Percentiles rank a stretch among this genome's conserved stretches.
phyloP scores from a whole-genome alignment of 805 yeast genomes.

The Jamesozyma rosinii region DNA sequence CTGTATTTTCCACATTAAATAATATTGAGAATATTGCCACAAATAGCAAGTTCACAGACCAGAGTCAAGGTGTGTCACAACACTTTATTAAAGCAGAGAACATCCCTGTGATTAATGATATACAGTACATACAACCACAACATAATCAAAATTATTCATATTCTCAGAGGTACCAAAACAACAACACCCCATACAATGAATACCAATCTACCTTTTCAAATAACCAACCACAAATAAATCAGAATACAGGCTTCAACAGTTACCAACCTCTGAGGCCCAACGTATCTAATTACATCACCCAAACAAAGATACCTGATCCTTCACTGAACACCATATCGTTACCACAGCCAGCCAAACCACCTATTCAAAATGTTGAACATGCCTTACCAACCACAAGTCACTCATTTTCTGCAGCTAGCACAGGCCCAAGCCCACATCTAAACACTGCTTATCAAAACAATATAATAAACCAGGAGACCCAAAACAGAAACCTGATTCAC shows the following conservation, averaged over 20 bases:
- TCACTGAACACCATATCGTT: background rate
- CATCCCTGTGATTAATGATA: background rate
- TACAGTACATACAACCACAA: background rate
- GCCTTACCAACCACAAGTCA: background rate
- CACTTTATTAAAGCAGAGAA: slow-evolving; percentile 2
- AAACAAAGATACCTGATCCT: slow-evolving; percentile 1
- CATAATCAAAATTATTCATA: background rate
- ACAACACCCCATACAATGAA: background rate
- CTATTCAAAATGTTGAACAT: background rate
- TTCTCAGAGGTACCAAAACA: background rate
- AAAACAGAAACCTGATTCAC: background rate
- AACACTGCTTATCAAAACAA: background rate
- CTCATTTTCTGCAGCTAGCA: background rate
- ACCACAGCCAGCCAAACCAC: slow-evolving; percentile 1
- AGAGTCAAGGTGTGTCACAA: background rate
- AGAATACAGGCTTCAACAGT: background rate
- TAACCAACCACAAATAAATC: background rate
- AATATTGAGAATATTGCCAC: background rate
- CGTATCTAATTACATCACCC: slow-evolving; percentile 1
- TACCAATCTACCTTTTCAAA: background rate
- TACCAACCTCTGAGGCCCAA: slow-evolving; percentile 1
- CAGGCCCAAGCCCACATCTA: background rate
- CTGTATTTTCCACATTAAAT: background rate
- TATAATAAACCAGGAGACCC: background rate
- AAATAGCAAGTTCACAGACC: background rate